A percentile compares a stretch with the other conserved stretches of the same genome.
Evolutionary conservation across 345 rosid species (phyloP).

Genomic region (Fremontodendron californicum): DNA sequence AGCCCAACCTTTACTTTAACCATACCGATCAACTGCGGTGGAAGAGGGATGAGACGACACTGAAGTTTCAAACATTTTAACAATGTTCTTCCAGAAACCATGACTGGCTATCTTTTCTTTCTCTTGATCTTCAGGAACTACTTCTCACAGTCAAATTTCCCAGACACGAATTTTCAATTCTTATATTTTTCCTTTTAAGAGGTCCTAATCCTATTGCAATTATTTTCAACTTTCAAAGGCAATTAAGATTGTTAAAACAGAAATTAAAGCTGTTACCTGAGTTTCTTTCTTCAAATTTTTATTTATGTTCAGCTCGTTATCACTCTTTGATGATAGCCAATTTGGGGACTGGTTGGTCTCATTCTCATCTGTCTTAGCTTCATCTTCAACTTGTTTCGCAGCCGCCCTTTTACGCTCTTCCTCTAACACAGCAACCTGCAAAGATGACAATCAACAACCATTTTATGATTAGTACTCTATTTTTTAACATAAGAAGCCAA

Average conservation of each 20-base stretch:
- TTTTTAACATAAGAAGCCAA: neutral
- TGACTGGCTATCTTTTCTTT: neutral
- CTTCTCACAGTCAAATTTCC: neutral
- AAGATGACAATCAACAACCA: neutral
- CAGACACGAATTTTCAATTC: neutral
- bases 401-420: constrained; percentile 37
- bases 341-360: constrained; percentile 31
- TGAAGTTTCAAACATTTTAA: neutral
- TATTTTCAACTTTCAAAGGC: neutral
- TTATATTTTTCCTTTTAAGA: neutral
- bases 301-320: constrained; percentile 28
- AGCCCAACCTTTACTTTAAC: neutral
- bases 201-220: neutral
- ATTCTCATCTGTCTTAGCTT: constrained; percentile 32
- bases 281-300: constrained; percentile 27
- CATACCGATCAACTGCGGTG: neutral
- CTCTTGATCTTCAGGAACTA: neutral
- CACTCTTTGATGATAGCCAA: constrained; percentile 29
- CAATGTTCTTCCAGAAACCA: neutral
- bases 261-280: constrained; percentile 26
- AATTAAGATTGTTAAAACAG: neutral
- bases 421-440: constrained; percentile 68
- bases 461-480: neutral
- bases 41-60: neutral
- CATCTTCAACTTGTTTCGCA: constrained; percentile 42